Evolutionary conservation across 2,329 filamentous ascomycete genomes (phyloP).

Genomic region (Paecilomyces formosus): DNA sequence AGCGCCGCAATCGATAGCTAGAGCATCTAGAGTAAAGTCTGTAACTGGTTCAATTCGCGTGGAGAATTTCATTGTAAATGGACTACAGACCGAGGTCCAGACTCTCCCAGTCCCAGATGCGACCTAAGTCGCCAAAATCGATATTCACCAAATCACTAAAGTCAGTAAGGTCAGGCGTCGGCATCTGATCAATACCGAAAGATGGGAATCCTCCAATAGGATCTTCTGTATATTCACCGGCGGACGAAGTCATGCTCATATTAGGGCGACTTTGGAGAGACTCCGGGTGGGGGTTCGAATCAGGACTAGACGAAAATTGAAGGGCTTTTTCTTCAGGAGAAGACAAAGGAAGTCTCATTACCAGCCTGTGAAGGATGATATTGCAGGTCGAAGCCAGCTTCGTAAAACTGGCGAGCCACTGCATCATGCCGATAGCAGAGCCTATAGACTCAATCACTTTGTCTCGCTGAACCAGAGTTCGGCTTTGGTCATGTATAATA

Average conservation of each 20-base stretch:
- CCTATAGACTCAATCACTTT: constrained; percentile 36
- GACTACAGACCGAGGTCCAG: constrained; percentile 13
- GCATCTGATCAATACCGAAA: constrained; percentile 3
- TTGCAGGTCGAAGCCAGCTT: constrained; percentile 19
- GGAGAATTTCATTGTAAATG: neutral
- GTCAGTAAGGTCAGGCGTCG: constrained; percentile 4
- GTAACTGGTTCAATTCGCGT: neutral
- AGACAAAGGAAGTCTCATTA: constrained; percentile 7
- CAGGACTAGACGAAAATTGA: constrained; percentile 1
- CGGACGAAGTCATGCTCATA: neutral
- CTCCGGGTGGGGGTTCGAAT: neutral
- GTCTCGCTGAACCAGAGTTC: constrained; percentile 33
- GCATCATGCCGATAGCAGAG: constrained; percentile 27
- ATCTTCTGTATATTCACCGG: neutral
- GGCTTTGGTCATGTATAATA: constrained; percentile 43
- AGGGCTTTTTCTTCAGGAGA: constrained; percentile 1
- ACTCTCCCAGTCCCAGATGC: constrained; percentile 21
- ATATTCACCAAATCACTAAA: constrained; percentile 11
- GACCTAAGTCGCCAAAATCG: constrained; percentile 17
- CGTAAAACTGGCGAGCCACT: constrained; percentile 10
- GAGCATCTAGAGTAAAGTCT: neutral
- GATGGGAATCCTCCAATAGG: constrained; percentile 2
- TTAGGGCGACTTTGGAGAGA: neutral
- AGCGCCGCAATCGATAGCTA: neutral
- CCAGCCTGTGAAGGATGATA: constrained; percentile 14